phyloP scores from a whole-genome alignment of 768 basidiomycete genomes.

The Cystobasidium ongulense region DNA sequence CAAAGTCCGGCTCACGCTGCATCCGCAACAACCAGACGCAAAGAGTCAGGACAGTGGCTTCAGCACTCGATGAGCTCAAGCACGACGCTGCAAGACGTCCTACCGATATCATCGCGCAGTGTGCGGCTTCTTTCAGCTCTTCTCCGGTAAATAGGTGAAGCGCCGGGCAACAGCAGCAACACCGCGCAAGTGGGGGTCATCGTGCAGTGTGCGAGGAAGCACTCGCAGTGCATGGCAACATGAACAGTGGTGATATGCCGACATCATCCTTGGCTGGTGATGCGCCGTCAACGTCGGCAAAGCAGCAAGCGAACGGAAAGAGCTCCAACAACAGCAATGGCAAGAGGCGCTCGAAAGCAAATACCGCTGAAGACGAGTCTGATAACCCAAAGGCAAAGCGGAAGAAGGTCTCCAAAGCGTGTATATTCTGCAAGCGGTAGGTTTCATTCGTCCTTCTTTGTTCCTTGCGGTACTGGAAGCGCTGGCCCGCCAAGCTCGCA shows the following conservation, averaged over 20 bases:
- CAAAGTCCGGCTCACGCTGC: too few relatives aligned
- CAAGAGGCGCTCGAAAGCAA: not conserved
- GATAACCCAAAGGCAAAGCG: not conserved
- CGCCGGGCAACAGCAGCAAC: not conserved
- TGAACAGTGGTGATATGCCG: not conserved
- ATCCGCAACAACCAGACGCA: too few relatives aligned
- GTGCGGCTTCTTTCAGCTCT: not conserved
- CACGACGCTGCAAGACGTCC: too few relatives aligned
- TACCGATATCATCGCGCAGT: not conserved
- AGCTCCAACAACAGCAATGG: not conserved
- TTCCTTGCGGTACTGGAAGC: not conserved
- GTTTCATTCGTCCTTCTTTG: not conserved
- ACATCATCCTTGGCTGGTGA: not conserved
- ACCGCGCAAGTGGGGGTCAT: too few relatives aligned
- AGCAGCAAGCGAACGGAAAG: not conserved
- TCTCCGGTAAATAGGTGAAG: not conserved
- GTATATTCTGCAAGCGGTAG: slow-evolving; percentile 38
- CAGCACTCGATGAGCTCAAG: too few relatives aligned
- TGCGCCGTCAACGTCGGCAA: not conserved
- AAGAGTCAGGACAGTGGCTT: too few relatives aligned
- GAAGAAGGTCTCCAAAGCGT: slow-evolving; percentile 39
- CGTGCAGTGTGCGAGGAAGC: too few relatives aligned
- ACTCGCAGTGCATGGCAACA: not conserved
- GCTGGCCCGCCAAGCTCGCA: not conserved
- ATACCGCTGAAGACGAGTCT: not conserved